A percentile compares a stretch with the other conserved stretches of the same genome.
Conservation (phyloP, 2,329 filamentous ascomycete genomes). For the Penicillium janthinellum region DNA sequence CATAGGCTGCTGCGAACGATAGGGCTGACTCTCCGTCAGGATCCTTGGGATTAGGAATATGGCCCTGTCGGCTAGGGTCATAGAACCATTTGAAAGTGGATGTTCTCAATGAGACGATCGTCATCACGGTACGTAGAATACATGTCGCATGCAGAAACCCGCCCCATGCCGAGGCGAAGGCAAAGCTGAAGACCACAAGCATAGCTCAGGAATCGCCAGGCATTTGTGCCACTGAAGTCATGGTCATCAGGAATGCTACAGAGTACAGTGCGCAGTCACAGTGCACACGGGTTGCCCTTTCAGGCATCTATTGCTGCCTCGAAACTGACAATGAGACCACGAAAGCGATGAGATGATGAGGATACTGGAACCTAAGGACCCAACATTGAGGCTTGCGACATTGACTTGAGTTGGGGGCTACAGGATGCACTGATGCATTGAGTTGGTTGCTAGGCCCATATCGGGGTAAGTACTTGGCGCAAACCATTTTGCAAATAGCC, state of each 20-base stretch:
- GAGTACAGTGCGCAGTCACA: not conserved
- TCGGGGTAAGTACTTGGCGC: not conserved
- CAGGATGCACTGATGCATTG: not conserved
- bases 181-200: not conserved
- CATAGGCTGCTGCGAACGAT: not conserved
- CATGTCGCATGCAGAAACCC: not conserved
- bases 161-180: not conserved
- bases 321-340: not conserved
- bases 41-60: too few species aligned
- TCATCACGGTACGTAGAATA: not conserved
- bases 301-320: conserved; percentile 8
- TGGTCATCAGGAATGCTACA: conserved; percentile 16
- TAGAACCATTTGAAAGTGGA: not conserved
- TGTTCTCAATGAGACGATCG: not conserved
- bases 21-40: too few species aligned
- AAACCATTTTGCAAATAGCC: not conserved
- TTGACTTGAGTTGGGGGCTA: too few species aligned
- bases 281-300: conserved; percentile 12
- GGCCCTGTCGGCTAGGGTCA: too few species aligned
- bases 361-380: not conserved
- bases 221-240: not conserved
- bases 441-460: not conserved
- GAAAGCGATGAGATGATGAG: not conserved
- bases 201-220: conserved; percentile 5
- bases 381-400: not conserved